These are phyloP conservation scores for Xylaria sp. DNA, from an alignment of 2,329 filamentous ascomycete genomes.

Conservation along the genomic window DNA sequence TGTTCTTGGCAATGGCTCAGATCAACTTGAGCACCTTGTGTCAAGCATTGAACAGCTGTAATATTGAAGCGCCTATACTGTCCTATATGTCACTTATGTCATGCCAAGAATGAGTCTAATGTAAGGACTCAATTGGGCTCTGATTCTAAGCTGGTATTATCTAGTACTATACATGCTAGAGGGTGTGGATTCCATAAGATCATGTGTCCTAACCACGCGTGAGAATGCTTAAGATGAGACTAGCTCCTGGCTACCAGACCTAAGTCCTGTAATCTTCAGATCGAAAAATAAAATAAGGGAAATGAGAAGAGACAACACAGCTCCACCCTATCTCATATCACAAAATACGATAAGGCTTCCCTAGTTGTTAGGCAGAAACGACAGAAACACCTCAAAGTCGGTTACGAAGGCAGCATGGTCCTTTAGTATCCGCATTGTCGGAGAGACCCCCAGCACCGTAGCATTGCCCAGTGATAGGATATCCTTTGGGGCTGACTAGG, in stretches of 20 bases:
- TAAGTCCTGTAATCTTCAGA: slow-evolving; percentile 22
- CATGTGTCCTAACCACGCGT: slow-evolving; percentile 26
- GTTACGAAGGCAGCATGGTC: slow-evolving; percentile 7
- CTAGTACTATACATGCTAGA: slow-evolving; percentile 38
- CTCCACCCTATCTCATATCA: slow-evolving; percentile 8
- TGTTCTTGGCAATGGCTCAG: slow-evolving; percentile 53
- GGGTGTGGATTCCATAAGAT: slow-evolving; percentile 34
- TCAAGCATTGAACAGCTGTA: slow-evolving; percentile 70
- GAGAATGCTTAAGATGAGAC: slow-evolving; percentile 31
- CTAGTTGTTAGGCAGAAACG: background rate
- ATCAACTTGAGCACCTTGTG: slow-evolving; percentile 64
- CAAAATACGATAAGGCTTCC: background rate
- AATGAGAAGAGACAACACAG: background rate
- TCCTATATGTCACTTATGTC: background rate
- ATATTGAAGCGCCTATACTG: slow-evolving; percentile 3
- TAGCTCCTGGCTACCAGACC: slow-evolving; percentile 15
- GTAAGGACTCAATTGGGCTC: slow-evolving; percentile 13
- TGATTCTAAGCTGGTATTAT: slow-evolving; percentile 34
- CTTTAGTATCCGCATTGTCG: background rate
- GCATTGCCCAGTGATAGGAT: slow-evolving; percentile 4
- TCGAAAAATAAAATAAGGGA: slow-evolving; percentile 19
- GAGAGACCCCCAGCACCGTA: background rate
- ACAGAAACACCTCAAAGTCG: slow-evolving; percentile 8
- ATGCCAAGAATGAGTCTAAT: background rate
- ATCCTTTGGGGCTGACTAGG: background rate